Percentiles rank a stretch among this genome's conserved stretches.
These are phyloP conservation scores for Cyberlindnera maclurae DNA, from an alignment of 805 yeast genomes.

Conservation along the genomic window DNA sequence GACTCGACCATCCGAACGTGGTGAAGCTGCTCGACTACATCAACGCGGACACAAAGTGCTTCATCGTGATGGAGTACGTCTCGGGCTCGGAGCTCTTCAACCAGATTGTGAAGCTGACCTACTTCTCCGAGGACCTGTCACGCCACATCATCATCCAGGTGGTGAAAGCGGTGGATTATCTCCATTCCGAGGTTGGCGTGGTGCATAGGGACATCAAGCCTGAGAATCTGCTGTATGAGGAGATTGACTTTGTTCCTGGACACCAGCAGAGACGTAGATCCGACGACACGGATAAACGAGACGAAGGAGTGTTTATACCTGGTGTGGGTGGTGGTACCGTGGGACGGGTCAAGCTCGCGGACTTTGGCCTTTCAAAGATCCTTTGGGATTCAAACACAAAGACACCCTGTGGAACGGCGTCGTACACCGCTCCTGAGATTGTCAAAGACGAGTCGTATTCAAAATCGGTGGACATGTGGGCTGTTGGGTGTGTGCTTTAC, in stretches of 20 bases:
- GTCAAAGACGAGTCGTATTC: conserved; percentile 91
- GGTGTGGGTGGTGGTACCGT: conserved; percentile 91
- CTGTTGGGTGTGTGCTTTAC: conserved; percentile 91
- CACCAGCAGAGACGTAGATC: conserved; percentile 39
- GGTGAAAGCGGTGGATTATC: conserved; percentile 55
- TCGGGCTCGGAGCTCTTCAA: conserved; percentile 73
- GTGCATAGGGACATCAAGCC: conserved; percentile 73
- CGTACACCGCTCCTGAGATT: conserved; percentile 97
- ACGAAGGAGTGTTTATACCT: conserved; percentile 79
- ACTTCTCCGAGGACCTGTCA: conserved; percentile 56
- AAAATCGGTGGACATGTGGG: conserved; percentile 98
- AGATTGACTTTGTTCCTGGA: conserved; percentile 46
- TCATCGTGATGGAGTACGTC: conserved; percentile 66
- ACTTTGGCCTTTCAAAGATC: conserved; percentile 90
- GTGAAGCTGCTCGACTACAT: conserved; percentile 60
- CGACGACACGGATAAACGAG: conserved; percentile 67
- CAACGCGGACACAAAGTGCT: conserved; percentile 47
- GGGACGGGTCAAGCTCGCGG: conserved; percentile 86
- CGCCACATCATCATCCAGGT: conserved; percentile 60
- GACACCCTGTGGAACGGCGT: conserved; percentile 98
- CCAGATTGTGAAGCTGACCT: conserved; percentile 59
- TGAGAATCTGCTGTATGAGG: conserved; percentile 60
- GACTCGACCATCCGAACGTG: conserved; percentile 55
- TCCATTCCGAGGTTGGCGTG: conserved; percentile 61
- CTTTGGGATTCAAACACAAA: conserved; percentile 73